A percentile compares a stretch with the other conserved stretches of the same genome.
These are phyloP conservation scores for Psilocybe subaeruginosa DNA, from an alignment of 768 basidiomycete genomes.

Conservation along the genomic window DNA sequence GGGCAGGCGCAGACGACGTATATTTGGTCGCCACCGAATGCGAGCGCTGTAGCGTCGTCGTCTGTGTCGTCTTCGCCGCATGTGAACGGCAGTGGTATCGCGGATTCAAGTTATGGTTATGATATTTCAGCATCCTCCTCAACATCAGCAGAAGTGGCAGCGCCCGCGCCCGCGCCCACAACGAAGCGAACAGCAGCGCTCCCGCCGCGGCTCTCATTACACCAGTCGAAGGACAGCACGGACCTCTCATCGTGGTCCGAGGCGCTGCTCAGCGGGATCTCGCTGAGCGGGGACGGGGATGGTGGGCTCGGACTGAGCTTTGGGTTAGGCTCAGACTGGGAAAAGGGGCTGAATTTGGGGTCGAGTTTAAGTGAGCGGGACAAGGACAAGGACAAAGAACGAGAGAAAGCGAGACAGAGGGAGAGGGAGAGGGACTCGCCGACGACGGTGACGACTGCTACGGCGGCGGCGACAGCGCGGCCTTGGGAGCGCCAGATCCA, in stretches of 20 bases:
- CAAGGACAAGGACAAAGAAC: neutral
- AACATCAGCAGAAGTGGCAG: too few species aligned
- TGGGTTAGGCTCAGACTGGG: constrained; percentile 15
- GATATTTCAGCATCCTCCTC: too few species aligned
- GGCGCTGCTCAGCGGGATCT: constrained; percentile 56
- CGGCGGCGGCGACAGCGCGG: neutral
- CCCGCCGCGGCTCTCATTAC: constrained; percentile 61
- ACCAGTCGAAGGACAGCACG: constrained; percentile 42
- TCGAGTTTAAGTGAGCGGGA: too few species aligned
- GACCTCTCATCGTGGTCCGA: constrained; percentile 59
- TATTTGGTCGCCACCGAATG: neutral
- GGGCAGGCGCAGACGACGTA: neutral
- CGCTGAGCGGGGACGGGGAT: constrained; percentile 23
- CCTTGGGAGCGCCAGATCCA: constrained; percentile 1
- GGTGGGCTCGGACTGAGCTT: constrained; percentile 16
- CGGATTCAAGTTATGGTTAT: too few species aligned
- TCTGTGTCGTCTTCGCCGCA: neutral
- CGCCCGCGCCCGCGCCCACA: neutral
- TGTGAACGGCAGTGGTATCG: too few species aligned
- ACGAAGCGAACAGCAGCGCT: constrained; percentile 20
- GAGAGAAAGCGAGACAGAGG: constrained; percentile 13
- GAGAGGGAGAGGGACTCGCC: constrained; percentile 13
- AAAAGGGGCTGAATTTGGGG: constrained; percentile 9
- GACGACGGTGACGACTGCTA: constrained; percentile 4
- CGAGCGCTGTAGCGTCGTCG: neutral